Evolutionary conservation across 768 basidiomycete species (phyloP).

Genomic region (Hericium rajendrae): DNA sequence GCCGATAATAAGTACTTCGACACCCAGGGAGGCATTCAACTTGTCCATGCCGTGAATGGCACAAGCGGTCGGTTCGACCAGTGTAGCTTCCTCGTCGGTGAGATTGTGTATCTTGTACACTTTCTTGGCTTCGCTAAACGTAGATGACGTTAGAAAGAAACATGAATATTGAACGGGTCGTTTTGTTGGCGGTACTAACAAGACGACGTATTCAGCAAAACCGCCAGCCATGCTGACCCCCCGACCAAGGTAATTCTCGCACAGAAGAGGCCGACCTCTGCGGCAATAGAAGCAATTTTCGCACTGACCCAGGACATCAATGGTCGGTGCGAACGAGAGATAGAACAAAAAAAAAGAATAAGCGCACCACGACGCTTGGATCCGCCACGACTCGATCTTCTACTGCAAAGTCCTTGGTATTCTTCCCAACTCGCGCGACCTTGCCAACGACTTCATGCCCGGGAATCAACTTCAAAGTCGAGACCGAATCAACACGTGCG

Average conservation of each 20-base stretch:
- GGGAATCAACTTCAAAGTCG: slow-evolving; percentile 45
- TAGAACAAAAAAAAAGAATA: not conserved
- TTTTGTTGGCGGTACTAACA: slow-evolving; percentile 37
- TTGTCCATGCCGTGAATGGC: slow-evolving; percentile 38
- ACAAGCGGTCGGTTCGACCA: slow-evolving; percentile 85
- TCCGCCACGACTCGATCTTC: slow-evolving; percentile 86
- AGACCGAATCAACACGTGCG: not conserved
- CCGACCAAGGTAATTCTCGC: slow-evolving; percentile 75
- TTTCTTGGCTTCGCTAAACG: slow-evolving; percentile 34
- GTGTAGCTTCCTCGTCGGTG: slow-evolving; percentile 77
- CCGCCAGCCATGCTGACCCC: slow-evolving; percentile 79
- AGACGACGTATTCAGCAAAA: slow-evolving; percentile 83
- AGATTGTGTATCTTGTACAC: slow-evolving; percentile 84
- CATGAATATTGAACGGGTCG: not conserved
- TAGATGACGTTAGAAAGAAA: slow-evolving; percentile 33
- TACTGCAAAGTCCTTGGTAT: slow-evolving; percentile 63
- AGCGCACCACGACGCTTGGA: slow-evolving; percentile 56
- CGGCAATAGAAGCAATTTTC: slow-evolving; percentile 83
- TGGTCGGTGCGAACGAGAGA: not conserved
- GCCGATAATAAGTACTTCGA: slow-evolving; percentile 32
- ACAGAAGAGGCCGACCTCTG: slow-evolving; percentile 74
- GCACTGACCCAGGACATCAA: slow-evolving; percentile 38
- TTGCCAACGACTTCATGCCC: slow-evolving; percentile 70
- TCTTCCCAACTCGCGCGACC: slow-evolving; percentile 66
- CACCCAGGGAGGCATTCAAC: slow-evolving; percentile 29